phyloP scores from a whole-genome alignment of 2,329 filamentous ascomycete genomes.

The Xylaria digitata region DNA sequence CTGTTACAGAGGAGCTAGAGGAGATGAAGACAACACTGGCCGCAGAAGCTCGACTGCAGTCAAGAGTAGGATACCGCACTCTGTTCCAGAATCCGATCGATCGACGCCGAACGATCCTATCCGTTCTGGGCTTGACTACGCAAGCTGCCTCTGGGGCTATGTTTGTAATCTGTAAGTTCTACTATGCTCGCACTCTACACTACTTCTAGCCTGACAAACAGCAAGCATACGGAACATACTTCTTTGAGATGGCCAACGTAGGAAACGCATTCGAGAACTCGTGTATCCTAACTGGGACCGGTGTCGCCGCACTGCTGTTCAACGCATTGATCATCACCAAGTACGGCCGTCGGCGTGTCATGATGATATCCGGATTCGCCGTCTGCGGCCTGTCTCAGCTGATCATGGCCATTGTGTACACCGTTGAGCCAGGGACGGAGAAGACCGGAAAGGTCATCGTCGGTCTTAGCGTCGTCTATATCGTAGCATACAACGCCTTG shows the following conservation, averaged over 20 bases:
- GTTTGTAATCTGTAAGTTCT: slow-evolving; percentile 63
- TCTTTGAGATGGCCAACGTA: slow-evolving; percentile 69
- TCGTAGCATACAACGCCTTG: slow-evolving; percentile 65
- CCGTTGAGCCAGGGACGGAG: slow-evolving; percentile 53
- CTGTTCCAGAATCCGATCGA: slow-evolving; percentile 64
- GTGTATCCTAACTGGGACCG: slow-evolving; percentile 65
- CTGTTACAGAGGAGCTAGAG: slow-evolving; percentile 50
- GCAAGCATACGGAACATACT: slow-evolving; percentile 66
- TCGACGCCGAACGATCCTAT: slow-evolving; percentile 60
- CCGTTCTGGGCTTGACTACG: slow-evolving; percentile 60
- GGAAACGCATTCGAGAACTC: slow-evolving; percentile 66
- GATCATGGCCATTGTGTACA: slow-evolving; percentile 64
- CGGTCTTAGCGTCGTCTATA: slow-evolving; percentile 64
- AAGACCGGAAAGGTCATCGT: slow-evolving; percentile 61
- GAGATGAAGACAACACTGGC: slow-evolving; percentile 55
- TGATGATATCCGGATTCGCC: slow-evolving; percentile 62
- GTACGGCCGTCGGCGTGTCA: slow-evolving; percentile 64
- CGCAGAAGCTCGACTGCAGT: slow-evolving; percentile 49
- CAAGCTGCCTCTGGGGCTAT: slow-evolving; percentile 67
- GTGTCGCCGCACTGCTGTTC: slow-evolving; percentile 65
- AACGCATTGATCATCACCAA: slow-evolving; percentile 65
- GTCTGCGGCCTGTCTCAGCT: slow-evolving; percentile 66
- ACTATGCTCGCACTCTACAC: neutral
- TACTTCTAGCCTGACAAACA: slow-evolving; percentile 28
- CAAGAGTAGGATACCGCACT: slow-evolving; percentile 56